Conservation (phyloP, 2,329 filamentous ascomycete genomes). For the Aspergillus uvarum region DNA sequence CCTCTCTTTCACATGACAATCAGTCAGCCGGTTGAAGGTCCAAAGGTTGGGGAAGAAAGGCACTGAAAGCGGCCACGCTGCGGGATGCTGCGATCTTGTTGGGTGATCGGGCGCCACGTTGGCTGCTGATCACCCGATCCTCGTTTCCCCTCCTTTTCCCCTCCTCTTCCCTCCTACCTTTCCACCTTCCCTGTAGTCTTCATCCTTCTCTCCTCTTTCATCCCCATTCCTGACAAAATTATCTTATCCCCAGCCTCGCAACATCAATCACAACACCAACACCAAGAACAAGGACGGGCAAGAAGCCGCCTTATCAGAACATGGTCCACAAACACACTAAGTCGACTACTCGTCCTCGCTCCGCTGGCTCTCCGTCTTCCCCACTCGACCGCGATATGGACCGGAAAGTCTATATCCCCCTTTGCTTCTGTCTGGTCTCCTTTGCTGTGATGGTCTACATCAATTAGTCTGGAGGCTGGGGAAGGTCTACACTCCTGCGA, state of each 20-base stretch:
- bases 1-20: background rate
- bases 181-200: background rate
- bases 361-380: slow-evolving; percentile 11
- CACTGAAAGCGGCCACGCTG: background rate
- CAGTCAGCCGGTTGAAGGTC: background rate
- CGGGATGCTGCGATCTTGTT: slow-evolving; percentile 2
- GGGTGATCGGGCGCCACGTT: slow-evolving; percentile 10
- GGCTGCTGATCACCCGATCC: slow-evolving; percentile 8
- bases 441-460: slow-evolving; percentile 39
- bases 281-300: background rate
- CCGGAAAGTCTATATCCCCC: slow-evolving; percentile 36
- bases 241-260: background rate
- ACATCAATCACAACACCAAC: background rate
- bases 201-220: background rate
- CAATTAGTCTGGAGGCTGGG: slow-evolving; percentile 25
- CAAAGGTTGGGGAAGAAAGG: background rate
- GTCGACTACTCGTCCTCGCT: slow-evolving; percentile 10
- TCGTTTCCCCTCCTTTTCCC: slow-evolving; percentile 9
- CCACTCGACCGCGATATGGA: slow-evolving; percentile 29
- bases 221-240: background rate
- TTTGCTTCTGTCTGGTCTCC: slow-evolving; percentile 39
- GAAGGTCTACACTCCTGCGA: background rate
- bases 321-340: slow-evolving; percentile 21
- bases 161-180: background rate
- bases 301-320: background rate